A percentile compares a stretch with the other conserved stretches of the same genome.
phyloP scores from a whole-genome alignment of 371 early-diverging fungal genomes.

The Nematocida displodere region DNA sequence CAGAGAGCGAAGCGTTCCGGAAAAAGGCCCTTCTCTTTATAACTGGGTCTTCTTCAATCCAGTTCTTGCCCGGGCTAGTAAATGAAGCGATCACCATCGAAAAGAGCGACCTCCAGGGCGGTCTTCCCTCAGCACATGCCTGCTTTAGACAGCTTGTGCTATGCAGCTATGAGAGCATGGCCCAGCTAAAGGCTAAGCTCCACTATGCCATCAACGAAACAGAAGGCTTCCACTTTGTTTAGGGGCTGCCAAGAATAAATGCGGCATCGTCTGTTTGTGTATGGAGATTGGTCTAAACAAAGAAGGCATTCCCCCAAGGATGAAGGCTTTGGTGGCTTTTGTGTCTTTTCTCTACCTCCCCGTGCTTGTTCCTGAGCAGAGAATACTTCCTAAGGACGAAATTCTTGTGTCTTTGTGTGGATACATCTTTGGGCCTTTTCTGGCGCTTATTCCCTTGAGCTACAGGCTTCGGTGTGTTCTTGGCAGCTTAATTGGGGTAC shows the following conservation, averaged over 20 bases:
- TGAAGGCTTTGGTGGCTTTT: constrained; percentile 9
- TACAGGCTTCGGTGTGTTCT: constrained; percentile 30
- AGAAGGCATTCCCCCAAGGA: constrained; percentile 22
- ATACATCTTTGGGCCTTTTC: constrained; percentile 20
- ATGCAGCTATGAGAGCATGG: background rate
- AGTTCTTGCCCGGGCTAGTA: background rate
- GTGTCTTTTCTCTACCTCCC: constrained; percentile 26
- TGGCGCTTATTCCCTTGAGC: constrained; percentile 14
- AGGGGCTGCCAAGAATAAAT: background rate
- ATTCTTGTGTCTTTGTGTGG: constrained; percentile 29
- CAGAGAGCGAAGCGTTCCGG: constrained; percentile 9
- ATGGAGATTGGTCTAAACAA: constrained; percentile 10
- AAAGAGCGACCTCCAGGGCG: constrained; percentile 1
- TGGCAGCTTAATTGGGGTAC: background rate
- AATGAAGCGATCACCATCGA: constrained; percentile 34
- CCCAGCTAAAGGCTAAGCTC: constrained; percentile 34
- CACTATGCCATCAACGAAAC: constrained; percentile 9
- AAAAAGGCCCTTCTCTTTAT: constrained; percentile 30
- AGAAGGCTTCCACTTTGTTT: constrained; percentile 51
- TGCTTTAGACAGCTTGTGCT: constrained; percentile 45
- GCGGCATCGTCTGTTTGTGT: constrained; percentile 4
- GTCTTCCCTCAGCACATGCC: constrained; percentile 39
- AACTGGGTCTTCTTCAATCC: constrained; percentile 42
- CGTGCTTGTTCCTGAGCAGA: constrained; percentile 2
- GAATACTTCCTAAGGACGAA: background rate